These are phyloP conservation scores for Mycena vitilis DNA, from an alignment of 768 basidiomycete genomes.

Conservation along the genomic window DNA sequence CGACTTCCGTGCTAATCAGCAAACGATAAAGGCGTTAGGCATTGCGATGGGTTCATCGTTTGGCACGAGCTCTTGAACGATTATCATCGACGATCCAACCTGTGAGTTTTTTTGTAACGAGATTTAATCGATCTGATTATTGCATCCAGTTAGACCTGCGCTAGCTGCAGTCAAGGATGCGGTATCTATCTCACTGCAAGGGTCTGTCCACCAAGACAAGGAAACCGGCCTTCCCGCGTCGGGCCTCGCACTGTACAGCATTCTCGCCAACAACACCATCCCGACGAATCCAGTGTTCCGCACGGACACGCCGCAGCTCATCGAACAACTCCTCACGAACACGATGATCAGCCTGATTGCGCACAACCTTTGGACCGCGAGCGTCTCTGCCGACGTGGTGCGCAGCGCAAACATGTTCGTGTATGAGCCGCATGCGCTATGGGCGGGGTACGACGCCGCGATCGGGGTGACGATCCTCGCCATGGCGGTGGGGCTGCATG, in stretches of 20 bases:
- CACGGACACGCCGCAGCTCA: conserved; percentile 17
- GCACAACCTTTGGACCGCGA: conserved; percentile 12
- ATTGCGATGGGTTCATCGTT: too few relatives aligned
- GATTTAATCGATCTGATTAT: background rate
- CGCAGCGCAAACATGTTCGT: conserved; percentile 6
- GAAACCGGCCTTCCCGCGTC: background rate
- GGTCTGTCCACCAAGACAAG: background rate
- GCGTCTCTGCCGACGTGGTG: background rate
- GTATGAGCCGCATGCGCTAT: conserved; percentile 7
- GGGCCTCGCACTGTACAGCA: conserved; percentile 9
- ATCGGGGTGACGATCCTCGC: conserved; percentile 5
- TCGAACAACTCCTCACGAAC: conserved; percentile 24
- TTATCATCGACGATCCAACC: conserved; percentile 20
- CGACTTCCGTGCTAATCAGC: too few relatives aligned
- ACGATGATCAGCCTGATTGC: conserved; percentile 17
- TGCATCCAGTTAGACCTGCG: background rate
- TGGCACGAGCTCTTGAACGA: too few relatives aligned
- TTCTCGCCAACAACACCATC: conserved; percentile 16
- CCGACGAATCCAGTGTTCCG: conserved; percentile 6
- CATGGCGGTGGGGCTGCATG: conserved; percentile 14
- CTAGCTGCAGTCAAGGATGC: conserved; percentile 21
- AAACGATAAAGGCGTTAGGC: too few relatives aligned
- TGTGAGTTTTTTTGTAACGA: conserved; percentile 3
- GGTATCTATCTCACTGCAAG: background rate
- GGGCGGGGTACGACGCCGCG: conserved; percentile 17